phyloP scores from a whole-genome alignment of 2,329 filamentous ascomycete genomes.

The Ophiocordyceps camponoti-saundersi region DNA sequence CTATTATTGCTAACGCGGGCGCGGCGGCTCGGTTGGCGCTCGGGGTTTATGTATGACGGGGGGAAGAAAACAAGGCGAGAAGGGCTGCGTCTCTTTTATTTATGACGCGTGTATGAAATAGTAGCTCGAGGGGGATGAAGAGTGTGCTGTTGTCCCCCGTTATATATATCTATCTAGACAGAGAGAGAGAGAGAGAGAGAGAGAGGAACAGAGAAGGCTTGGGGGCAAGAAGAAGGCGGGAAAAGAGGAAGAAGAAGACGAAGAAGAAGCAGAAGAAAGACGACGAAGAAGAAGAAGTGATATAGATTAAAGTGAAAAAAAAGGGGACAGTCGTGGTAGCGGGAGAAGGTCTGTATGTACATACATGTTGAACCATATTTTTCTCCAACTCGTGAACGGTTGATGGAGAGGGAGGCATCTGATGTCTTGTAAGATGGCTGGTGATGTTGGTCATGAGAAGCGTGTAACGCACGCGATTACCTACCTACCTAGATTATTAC shows the following conservation, averaged over 20 bases:
- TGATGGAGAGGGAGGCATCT: neutral
- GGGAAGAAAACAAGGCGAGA: neutral
- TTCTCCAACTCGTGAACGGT: neutral
- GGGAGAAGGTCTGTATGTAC: neutral
- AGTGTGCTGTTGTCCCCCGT: constrained; percentile 9
- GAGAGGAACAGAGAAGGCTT: too few relatives aligned
- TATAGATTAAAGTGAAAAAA: neutral
- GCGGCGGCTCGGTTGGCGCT: neutral
- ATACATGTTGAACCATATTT: neutral
- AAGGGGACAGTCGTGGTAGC: neutral
- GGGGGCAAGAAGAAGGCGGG: too few relatives aligned
- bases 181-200: too few relatives aligned
- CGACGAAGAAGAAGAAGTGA: neutral
- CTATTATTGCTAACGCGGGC: neutral
- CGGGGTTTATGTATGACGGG: neutral
- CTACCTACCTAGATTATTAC: too few relatives aligned
- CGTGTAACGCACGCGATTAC: too few relatives aligned
- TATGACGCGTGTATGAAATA: constrained; percentile 13
- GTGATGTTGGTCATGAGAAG: neutral
- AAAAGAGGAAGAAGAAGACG: neutral
- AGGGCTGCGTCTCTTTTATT: constrained; percentile 11
- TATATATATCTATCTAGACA: constrained; percentile 8
- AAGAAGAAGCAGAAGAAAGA: constrained; percentile 1
- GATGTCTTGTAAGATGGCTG: neutral
- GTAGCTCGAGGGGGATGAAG: constrained; percentile 5